Base-by-base conservation (phyloP, 2,329 filamentous ascomycete genomes). In the Paraphoma chrysanthemicola region DNA sequence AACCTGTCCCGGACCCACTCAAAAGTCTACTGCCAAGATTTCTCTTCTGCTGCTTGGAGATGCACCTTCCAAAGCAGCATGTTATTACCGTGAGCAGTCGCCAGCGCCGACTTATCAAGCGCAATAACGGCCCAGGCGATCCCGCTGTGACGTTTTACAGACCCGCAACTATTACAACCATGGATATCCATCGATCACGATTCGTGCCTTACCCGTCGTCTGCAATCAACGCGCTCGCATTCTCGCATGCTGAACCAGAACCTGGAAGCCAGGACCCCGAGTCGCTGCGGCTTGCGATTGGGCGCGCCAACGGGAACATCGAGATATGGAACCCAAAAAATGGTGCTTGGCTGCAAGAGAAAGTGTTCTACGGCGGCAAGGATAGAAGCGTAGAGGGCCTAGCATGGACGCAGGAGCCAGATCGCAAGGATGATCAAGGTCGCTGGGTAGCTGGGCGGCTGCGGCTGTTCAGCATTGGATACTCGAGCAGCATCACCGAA, bases 171-270 rank as follows among this genome's bases (percentile, higher is more conserved):
- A 12, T 29, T 17, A 23, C 48, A 46, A 67, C 47, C 57, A 97
- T 98, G 94, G 94, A 98, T 80, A 90, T 99, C 75, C 95, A 99
- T 82, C 92, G 95, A 71, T 96, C 93, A 74, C 92, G 95, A 74
- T 99, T 99, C 80, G 90, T 99, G 67, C 91, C 91, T 41, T 98
- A 91, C 79, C 92, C 93, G 63, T 90, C 92, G 7, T 92, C 92
- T 57, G 90, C 93, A 55, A 97, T 99, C 79, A 98, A 97, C 79
- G 90, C 92, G 62, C 86, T 98, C 73, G 92, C 94, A 65, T 98
- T 99, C 77, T 97, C 95, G 6, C 91, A 97, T 75, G 62, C 80
- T 76, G 74, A 79, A 78, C 65, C 69, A 8, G 63, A 75, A 65
- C 66, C 71, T 44, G 67, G 67, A 42, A 69, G 68, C 23, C 63